These are phyloP conservation scores for Isatis lusitanica DNA, from an alignment of 441 rosid species.

Conservation along the genomic window DNA sequence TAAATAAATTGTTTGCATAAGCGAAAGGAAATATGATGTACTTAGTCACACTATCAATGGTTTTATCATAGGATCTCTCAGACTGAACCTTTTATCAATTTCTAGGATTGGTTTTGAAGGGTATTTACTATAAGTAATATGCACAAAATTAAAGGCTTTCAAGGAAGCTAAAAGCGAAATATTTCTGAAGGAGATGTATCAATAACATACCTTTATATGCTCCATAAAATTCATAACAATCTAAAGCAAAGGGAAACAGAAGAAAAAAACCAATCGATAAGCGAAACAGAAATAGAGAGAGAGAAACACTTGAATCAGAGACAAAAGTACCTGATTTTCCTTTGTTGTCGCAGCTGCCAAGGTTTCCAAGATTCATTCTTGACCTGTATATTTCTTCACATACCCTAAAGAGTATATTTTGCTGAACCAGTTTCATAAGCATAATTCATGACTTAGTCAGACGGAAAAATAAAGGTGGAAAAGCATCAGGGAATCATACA, in stretches of 20 bases:
- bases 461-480: slow-evolving; percentile 22
- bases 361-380: slow-evolving; percentile 78
- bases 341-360: slow-evolving; percentile 66
- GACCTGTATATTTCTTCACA: slow-evolving; percentile 90
- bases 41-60: not conserved
- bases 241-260: slow-evolving; percentile 40
- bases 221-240: slow-evolving; percentile 60
- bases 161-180: not conserved
- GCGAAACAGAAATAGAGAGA: slow-evolving; percentile 1
- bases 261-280: slow-evolving; percentile 29
- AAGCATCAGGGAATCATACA: slow-evolving; percentile 46
- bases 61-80: too few species aligned
- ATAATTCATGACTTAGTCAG: slow-evolving; percentile 32
- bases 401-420: slow-evolving; percentile 70
- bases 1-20: slow-evolving; percentile 6
- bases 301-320: slow-evolving; percentile 15
- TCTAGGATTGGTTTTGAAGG: not conserved
- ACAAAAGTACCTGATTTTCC: slow-evolving; percentile 69
- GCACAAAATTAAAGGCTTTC: not conserved
- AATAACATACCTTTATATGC: slow-evolving; percentile 59
- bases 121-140: not conserved
- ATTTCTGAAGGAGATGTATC: slow-evolving; percentile 8
- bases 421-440: slow-evolving; percentile 55
- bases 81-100: too few species aligned
- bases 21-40: slow-evolving; percentile 10